phyloP scores from a whole-genome alignment of 1,139 yeast genomes.

The Diutina mesorugosa region DNA sequence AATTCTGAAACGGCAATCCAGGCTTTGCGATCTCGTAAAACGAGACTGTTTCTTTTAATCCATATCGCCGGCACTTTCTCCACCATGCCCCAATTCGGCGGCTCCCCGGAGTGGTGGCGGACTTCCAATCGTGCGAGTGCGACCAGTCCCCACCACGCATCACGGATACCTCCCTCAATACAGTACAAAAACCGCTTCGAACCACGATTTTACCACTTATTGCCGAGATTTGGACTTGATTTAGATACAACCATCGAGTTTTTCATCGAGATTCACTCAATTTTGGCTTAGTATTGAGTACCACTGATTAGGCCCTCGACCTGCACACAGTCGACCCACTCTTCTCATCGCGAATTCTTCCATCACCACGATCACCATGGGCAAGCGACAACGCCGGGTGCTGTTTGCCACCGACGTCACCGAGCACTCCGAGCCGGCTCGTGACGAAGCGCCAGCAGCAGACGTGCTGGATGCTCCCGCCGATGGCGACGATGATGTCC shows the following conservation, averaged over 20 bases:
- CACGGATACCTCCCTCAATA: too few species aligned
- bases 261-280: not conserved
- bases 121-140: not conserved
- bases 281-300: not conserved
- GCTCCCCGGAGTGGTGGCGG: not conserved
- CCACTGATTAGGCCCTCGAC: not conserved
- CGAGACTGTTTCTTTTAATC: too few species aligned
- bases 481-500: not conserved
- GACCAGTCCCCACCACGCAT: not conserved
- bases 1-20: too few species aligned
- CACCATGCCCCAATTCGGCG: too few species aligned
- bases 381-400: constrained; percentile 2
- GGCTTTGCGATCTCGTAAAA: too few species aligned
- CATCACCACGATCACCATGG: not conserved
- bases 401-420: constrained; percentile 2
- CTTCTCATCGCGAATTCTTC: constrained; percentile 1
- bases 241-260: not conserved
- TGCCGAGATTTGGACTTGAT: not conserved
- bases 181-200: too few species aligned
- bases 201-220: too few species aligned
- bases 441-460: not conserved
- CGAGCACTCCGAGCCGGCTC: not conserved
- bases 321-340: not conserved
- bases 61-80: too few species aligned
- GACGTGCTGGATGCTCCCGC: not conserved